Base-by-base conservation (phyloP, 1,139 yeast species). In the Blastobotrys proliferans region DNA sequence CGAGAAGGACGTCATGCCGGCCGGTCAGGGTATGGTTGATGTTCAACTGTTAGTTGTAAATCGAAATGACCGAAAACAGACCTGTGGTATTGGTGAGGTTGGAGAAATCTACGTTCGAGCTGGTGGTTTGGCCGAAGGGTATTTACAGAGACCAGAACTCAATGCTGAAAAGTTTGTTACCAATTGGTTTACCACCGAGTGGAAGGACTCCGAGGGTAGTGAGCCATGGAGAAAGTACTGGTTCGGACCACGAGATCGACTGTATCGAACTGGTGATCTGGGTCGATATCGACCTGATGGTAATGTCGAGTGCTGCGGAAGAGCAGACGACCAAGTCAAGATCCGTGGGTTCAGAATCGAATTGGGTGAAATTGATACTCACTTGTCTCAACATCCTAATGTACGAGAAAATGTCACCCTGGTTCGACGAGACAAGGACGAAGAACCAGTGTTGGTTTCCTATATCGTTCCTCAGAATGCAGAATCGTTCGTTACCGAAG, bases 41-140 rank as follows among this genome's bases (percentile, higher is more conserved):
- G 98, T 94, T 38, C 98, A 92, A 65, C 71, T 92, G 45, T 73
- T 94, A 47, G 95, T 94, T 50, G 97, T 94, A 32, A 94, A 94
- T 69, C 76, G 98, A 62, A 73, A 84, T 54, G 95, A 90, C 57
- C 76, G 83, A 45, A 74, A 85, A 18, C 94, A 87, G 67, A 77
- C 94, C 8, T 92, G 98, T 72, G 98, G 97, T 63, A 90, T 94
- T 50, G 98, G 98, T 54, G 98, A 92, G 68, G 94, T 92, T 46
- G 99, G 99, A 56, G 99, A 92, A 63, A 90, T 92, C 51, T 92
- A 92, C 60, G 97, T 94, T 11, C 81, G 99, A 61, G 99, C 98
- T 32, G 98, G 90, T 45, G 99, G 99, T 44, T 74, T 92, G 48
- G 95, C 97, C 16, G 98, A 90, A 64, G 96, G 97, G 2, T 92